Percentiles rank a stretch among this genome's conserved stretches.
These are phyloP conservation scores for Cicer yamashitae DNA, from an alignment of 306 rosid genomes.

Conservation along the genomic window DNA sequence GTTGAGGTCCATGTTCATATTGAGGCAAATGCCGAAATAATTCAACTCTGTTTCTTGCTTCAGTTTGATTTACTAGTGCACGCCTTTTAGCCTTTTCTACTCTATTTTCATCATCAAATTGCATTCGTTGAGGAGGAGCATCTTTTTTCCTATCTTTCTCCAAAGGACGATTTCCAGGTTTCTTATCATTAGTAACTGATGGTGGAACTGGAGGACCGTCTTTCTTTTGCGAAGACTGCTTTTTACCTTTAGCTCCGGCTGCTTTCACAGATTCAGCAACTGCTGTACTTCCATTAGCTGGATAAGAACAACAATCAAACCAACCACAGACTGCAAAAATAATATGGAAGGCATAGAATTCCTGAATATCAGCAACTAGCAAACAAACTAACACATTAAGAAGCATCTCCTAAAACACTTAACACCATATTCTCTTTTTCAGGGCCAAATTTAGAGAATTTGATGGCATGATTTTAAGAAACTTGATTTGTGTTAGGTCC, in stretches of 20 bases:
- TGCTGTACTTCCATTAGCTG: slow-evolving; percentile 57
- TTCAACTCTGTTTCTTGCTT: slow-evolving; percentile 83
- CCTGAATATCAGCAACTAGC: slow-evolving; percentile 15
- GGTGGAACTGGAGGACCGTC: slow-evolving; percentile 49
- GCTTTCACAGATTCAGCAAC: slow-evolving; percentile 52
- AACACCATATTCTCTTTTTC: slow-evolving; percentile 9
- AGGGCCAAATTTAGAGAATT: slow-evolving; percentile 15
- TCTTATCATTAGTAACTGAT: slow-evolving; percentile 64
- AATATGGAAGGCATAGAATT: slow-evolving; percentile 28
- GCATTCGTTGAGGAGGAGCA: slow-evolving; percentile 80
- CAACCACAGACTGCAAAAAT: slow-evolving; percentile 32
- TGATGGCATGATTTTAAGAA: slow-evolving; percentile 9
- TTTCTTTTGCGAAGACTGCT: slow-evolving; percentile 65
- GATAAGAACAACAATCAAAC: slow-evolving; percentile 41
- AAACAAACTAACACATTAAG: slow-evolving; percentile 28
- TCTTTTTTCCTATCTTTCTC: slow-evolving; percentile 93
- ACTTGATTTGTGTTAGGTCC: not conserved
- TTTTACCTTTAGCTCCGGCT: slow-evolving; percentile 52
- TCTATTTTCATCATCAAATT: slow-evolving; percentile 75
- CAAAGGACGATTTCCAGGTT: slow-evolving; percentile 58
- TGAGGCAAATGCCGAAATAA: slow-evolving; percentile 91
- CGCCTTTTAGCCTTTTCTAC: slow-evolving; percentile 82
- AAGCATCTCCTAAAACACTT: slow-evolving; percentile 16
- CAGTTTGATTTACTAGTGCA: slow-evolving; percentile 75
- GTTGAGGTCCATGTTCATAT: slow-evolving; percentile 75